Conservation (phyloP, 257 asterid species). For the Ajuga chamaepitys region DNA sequence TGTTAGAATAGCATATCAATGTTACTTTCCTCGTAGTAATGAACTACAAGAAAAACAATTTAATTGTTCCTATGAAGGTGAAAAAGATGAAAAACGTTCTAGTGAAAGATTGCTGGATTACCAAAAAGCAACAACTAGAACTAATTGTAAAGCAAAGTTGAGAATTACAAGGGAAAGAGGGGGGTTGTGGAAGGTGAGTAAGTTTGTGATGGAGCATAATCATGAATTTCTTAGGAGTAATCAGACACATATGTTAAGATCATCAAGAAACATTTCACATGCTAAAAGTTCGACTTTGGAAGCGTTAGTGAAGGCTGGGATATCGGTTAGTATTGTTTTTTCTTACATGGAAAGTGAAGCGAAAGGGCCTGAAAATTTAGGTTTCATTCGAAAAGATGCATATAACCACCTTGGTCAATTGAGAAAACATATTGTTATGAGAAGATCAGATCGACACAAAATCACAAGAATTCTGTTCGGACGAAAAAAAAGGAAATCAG, state of each 20-base stretch:
- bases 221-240: not conserved
- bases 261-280: not conserved
- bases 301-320: not conserved
- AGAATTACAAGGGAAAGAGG: not conserved
- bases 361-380: no score
- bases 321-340: no score
- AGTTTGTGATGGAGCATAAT: not conserved
- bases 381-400: no score
- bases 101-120: not conserved
- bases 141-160: not conserved
- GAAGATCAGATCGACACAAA: no score
- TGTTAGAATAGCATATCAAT: not conserved
- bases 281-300: no score
- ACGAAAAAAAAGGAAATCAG: no score
- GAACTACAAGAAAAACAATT: not conserved
- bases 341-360: no score
- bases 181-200: not conserved
- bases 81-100: not conserved
- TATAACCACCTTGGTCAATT: no score
- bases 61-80: not conserved
- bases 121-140: not conserved
- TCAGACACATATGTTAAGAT: not conserved
- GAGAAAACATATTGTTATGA: no score
- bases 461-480: no score
- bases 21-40: not conserved